These are phyloP conservation scores for Piloderma croceum DNA, from an alignment of 768 basidiomycete genomes.

Conservation along the genomic window DNA sequence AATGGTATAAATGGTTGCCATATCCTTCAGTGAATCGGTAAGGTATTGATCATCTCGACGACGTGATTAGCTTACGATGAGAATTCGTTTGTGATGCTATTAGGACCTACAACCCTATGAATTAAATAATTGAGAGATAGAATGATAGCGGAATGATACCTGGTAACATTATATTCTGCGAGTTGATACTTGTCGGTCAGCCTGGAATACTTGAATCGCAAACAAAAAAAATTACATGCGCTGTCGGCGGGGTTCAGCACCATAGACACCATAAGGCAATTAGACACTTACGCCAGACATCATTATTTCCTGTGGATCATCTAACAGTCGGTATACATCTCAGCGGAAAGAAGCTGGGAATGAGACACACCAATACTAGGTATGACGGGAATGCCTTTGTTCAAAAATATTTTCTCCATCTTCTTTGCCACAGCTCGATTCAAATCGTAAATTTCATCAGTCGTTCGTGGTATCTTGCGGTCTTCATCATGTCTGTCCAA, in stretches of 20 bases:
- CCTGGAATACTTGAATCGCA: too few relatives aligned
- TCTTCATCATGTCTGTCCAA: conserved; percentile 76
- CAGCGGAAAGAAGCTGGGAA: conserved; percentile 2
- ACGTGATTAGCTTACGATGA: conserved; percentile 45
- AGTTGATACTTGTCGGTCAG: too few relatives aligned
- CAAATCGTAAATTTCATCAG: conserved; percentile 69
- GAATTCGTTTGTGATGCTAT: conserved; percentile 63
- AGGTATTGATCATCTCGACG: neutral
- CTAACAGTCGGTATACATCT: neutral
- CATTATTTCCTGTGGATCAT: conserved; percentile 68
- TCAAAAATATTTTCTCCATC: conserved; percentile 71
- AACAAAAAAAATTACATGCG: too few relatives aligned
- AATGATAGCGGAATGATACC: conserved; percentile 30
- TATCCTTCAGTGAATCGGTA: conserved; percentile 45
- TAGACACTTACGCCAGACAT: conserved; percentile 71
- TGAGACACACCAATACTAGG: conserved; percentile 62
- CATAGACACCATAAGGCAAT: conserved; percentile 4
- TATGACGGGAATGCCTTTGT: conserved; percentile 68
- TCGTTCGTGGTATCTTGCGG: conserved; percentile 70
- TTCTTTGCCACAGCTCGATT: conserved; percentile 61
- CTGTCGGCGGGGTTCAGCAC: conserved; percentile 2
- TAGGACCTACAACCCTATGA: conserved; percentile 44
- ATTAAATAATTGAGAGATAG: conserved; percentile 9
- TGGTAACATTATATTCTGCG: conserved; percentile 63
- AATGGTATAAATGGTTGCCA: conserved; percentile 82